Conservation (phyloP, 805 yeast genomes). For the Saturnispora sekii region DNA sequence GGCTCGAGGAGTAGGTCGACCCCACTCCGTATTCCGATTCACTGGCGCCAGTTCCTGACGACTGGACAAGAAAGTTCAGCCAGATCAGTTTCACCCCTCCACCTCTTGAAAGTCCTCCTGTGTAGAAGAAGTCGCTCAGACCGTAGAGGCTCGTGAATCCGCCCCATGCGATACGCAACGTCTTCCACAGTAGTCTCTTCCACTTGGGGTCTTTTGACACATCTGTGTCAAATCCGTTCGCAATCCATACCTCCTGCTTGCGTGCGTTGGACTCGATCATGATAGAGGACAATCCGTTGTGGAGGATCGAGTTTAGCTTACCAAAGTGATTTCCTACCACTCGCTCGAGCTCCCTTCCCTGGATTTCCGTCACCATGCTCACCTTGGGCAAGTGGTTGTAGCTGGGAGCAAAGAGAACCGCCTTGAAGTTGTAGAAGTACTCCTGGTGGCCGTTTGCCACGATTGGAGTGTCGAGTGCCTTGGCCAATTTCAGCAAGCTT, state of each 20-base stretch:
- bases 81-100: slow-evolving; percentile 7
- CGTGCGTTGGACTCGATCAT: slow-evolving; percentile 24
- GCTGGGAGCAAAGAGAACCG: slow-evolving; percentile 63
- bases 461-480: slow-evolving; percentile 30
- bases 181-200: background rate
- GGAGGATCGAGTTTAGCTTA: slow-evolving; percentile 19
- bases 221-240: background rate
- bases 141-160: background rate
- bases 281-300: slow-evolving; percentile 23
- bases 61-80: slow-evolving; percentile 8
- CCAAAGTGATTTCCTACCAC: slow-evolving; percentile 21
- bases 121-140: background rate
- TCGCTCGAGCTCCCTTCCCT: slow-evolving; percentile 20
- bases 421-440: slow-evolving; percentile 48
- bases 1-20: background rate
- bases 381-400: slow-evolving; percentile 28
- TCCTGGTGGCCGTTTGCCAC: slow-evolving; percentile 32
- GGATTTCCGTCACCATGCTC: slow-evolving; percentile 20
- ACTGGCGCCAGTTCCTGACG: background rate
- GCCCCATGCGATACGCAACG: background rate
- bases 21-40: slow-evolving; percentile 5
- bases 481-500: slow-evolving; percentile 41
- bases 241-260: slow-evolving; percentile 8
- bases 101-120: slow-evolving; percentile 5
- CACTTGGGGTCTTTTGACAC: background rate